Base-by-base conservation (phyloP, 1,139 yeast species). In the Geotrichum carabidarum region DNA sequence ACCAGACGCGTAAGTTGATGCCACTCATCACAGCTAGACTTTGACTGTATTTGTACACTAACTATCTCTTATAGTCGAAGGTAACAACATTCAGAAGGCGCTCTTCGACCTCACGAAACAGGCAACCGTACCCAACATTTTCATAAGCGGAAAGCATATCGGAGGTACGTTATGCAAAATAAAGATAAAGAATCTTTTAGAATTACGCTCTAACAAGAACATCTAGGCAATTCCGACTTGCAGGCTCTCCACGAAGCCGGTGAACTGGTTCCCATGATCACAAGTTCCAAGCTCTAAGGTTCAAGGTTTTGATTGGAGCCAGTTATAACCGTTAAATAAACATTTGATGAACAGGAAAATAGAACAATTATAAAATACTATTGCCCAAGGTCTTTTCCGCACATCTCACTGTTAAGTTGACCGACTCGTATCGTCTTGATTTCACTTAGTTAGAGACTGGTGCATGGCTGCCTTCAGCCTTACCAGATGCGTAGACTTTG, bases 111-210 rank as follows among this genome's bases (percentile, higher is more conserved):
- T 89, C 60, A 85, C 95, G 43, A 95, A 96, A 59, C 98, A 93
- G 76, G 78, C 82, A 63, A 89, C 97, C 42, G 98, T 93, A 57
- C 99, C 99, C 60, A 91, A 86, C 71, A 80, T 93, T 61, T 90
- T 85, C 74, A 90, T 93, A 69, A 83, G 79, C 51, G 96, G 96
- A 57, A 78, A 88, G 73, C 96, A 89, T 74, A 82, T 93, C 65
- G 99, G 99, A 59, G 99, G 99, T 58, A 87, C 88, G 48, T 43
- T 32, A 14, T 27, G 6, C 22, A n/a, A 30, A 2, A 4, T 2
- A 43, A n/a, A 2, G 4, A n/a, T 43, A 8, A 8, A 17, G 8
- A 12, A 8, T 42, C n/a, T 17, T n/a, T 17, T 17, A 11, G 2
- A 31, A 3, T 43, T 15, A 8, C 4, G 4, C 9, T 4, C 40